Evolutionary conservation across 2,329 filamentous ascomycete genomes (phyloP).

Genomic region (Scedosporium minutisporum): DNA sequence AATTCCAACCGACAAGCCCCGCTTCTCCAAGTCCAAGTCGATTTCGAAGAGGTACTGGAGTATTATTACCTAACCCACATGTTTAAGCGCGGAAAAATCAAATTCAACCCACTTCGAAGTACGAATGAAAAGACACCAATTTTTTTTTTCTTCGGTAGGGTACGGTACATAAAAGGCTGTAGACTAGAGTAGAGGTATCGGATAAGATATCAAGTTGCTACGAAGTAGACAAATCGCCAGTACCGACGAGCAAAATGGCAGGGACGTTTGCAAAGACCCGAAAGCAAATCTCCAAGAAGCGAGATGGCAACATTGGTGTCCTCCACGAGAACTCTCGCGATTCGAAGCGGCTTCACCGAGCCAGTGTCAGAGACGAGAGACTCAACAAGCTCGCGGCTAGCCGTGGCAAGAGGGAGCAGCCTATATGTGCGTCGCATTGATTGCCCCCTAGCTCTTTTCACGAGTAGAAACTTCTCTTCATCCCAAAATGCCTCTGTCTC

Average conservation of each 20-base stretch:
- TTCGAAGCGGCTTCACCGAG: constrained; percentile 69
- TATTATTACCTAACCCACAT: no score
- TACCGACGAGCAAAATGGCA: constrained; percentile 47
- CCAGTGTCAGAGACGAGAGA: constrained; percentile 72
- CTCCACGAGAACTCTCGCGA: constrained; percentile 86
- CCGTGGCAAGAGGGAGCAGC: constrained; percentile 64
- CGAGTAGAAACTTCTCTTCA: constrained; percentile 9
- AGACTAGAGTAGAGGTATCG: background rate
- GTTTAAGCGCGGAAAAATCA: no score
- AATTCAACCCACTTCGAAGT: no score
- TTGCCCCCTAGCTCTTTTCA: constrained; percentile 3
- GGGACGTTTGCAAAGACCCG: constrained; percentile 71
- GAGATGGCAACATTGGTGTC: constrained; percentile 59
- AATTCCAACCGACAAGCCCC: background rate
- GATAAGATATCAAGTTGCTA: background rate
- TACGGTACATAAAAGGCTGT: background rate
- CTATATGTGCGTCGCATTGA: constrained; percentile 48
- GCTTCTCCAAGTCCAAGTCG: background rate
- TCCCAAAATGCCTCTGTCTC: background rate
- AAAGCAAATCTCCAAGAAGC: constrained; percentile 86
- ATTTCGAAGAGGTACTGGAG: no score
- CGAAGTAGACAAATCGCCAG: background rate
- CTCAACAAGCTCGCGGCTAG: constrained; percentile 62
- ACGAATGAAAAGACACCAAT: no score
- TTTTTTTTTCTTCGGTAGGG: background rate